These are phyloP conservation scores for Asterionellopsis glacialis DNA, from an alignment of 108 stramenopile species.

Conservation along the genomic window DNA sequence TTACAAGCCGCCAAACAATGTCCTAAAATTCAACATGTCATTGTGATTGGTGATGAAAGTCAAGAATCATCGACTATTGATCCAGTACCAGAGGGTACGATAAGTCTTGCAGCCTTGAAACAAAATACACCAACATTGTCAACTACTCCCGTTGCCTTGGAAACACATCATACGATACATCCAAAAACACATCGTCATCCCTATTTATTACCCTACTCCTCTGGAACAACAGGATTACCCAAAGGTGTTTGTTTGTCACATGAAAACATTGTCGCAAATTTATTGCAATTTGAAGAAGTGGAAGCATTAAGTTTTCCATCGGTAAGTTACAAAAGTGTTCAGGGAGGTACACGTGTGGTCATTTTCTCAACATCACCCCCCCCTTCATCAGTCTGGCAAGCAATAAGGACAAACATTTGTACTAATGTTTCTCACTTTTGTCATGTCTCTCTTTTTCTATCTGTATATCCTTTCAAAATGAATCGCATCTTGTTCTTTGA, in stretches of 20 bases:
- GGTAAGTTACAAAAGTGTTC: no score
- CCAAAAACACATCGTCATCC: slow-evolving; percentile 44
- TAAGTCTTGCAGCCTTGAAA: slow-evolving; percentile 43
- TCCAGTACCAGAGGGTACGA: slow-evolving; percentile 50
- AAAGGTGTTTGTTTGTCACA: slow-evolving; percentile 92
- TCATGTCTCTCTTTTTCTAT: no score
- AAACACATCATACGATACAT: slow-evolving; percentile 38
- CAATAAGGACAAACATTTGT: no score
- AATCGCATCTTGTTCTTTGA: no score
- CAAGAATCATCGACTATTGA: slow-evolving; percentile 23
- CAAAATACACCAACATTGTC: slow-evolving; percentile 23
- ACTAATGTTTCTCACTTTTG: no score
- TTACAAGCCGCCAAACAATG: slow-evolving; percentile 52
- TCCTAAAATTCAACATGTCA: slow-evolving; percentile 38
- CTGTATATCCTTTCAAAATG: no score
- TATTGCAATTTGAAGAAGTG: slow-evolving; percentile 57
- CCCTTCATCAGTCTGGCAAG: no score
- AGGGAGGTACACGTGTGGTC: no score
- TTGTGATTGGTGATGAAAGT: slow-evolving; percentile 66
- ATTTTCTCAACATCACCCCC: no score
- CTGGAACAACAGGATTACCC: slow-evolving; percentile 92
- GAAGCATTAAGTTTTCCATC: slow-evolving; percentile 43
- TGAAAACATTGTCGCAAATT: slow-evolving; percentile 74
- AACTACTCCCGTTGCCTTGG: neutral
- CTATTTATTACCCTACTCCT: slow-evolving; percentile 83